Evolutionary conservation across 176 grass and related monocot species (phyloP), one percentile per base, ranked within the genome.

Genomic region (Ensete glaucum): DNA sequence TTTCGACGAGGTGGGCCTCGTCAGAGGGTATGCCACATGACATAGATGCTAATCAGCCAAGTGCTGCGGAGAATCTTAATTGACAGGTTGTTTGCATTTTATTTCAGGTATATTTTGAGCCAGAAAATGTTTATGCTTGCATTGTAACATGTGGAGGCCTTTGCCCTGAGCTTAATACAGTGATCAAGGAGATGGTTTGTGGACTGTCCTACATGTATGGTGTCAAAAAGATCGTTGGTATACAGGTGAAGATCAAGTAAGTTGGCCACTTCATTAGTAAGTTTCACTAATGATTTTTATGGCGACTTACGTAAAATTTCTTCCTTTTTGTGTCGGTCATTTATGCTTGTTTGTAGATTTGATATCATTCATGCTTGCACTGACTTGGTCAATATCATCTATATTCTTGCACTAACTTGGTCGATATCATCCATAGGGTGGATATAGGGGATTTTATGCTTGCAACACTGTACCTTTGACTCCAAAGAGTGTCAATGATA

Each of bases 131-230:
- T 24, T 56, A 56, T 74, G 72, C 72, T 10, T 74, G 53, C 72
- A 74, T 74, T 25, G 53, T 74, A 34, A 74, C 72, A 57, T 74
- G 72, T 74, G 72, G 72, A 56, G 72, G 72, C n/a, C 72, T 58
- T 16, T 57, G 72, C 4, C 72, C 72, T 57, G 72, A 24, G 72
- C 72, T 74, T 25, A 58, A 57, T 55, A 74, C 72, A 16, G 72
- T 74, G 53, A 74, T 74, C 53, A 74, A 53, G 53, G 72, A 74
- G 3, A 24, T 74, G 57, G 72, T 74, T 56, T 74, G 52, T 56
- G 71, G 53, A 25, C 56, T 74, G 53, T 74, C 72, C 23, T 56
- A 74, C 72, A 58, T 74, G 72, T 74, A 74, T 58, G 53, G 52
- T 51, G 53, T 74, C 53, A 54, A 57, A 24, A 74, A 58, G 17